Evolutionary conservation across 2,329 filamentous ascomycete genomes (phyloP), one percentile per base, ranked within the genome.

Genomic region (Ophiostoma sp.): DNA sequence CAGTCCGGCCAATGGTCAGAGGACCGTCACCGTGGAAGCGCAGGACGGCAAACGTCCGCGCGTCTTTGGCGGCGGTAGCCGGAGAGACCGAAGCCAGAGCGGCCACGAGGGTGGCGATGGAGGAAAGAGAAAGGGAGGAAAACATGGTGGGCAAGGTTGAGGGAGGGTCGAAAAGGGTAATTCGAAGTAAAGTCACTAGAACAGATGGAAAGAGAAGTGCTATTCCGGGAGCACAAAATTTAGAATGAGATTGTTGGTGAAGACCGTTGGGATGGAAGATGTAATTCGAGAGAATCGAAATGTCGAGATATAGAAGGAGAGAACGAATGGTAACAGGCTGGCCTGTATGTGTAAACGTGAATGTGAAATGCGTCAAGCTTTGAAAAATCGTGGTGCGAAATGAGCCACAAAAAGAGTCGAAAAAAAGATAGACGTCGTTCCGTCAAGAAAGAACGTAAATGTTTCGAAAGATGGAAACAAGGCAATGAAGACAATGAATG

Each of bases 1-100:
- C 92, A 59, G 88, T 81, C 59, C 87, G 88, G 78, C 88, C 88
- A 69, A 85, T 83, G 68, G 87, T 87, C 77, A 90, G 85, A 78
- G 91, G 87, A 57, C 87, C 85, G 76, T 89, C 85, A 78, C 90
- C 90, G 79, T 89, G 88, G 85, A 93, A 93, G 78, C 87, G 90
- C 79, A 93, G 87, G 79, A 93, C 92, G 71, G 91, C 90, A 77
- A 92, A 89, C 59, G 89, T 89, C 72, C 87, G 84, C 3, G 75
- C 66, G 69, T 83, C 78, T 77, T 86, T 85, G 76, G 82, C 82
- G 39, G 78, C 84, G 78, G 75, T 82, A 81, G 80, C 75, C 7
- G 66, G 66, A 3, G 48, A 22, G 31, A 70, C 28, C 33, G 84
- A 84, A 75, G 83, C 80, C 59, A 83, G 72, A 70, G 77, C 74